Base-by-base conservation (phyloP, 768 basidiomycete genomes). In the Candolleomyces aberdarensis region DNA sequence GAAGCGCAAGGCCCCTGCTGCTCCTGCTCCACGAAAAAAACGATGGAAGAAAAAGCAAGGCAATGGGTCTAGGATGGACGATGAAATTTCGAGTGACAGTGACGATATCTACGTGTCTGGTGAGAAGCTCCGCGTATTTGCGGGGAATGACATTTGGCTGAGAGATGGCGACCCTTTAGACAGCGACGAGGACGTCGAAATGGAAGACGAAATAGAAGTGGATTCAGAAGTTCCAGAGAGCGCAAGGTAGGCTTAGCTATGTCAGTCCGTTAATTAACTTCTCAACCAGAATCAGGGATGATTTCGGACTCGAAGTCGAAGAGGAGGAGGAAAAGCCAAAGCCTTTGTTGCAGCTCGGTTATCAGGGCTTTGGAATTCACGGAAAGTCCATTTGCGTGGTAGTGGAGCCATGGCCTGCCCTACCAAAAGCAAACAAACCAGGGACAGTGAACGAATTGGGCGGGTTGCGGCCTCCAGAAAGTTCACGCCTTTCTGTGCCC, bases 381-480 rank as follows among this genome's bases (percentile, higher is more conserved):
- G 87, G 86, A 0, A 83, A 85, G 57, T 92, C 89, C 70, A 80
- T 94, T 17, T 92, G 89, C 68, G 80, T 94, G 40, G 87, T 94
- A 22, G 85, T 93, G 15, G 92, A 94, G 69, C 93, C 92, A 15
- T 92, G 85, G 80, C 87, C 89, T 4, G 74, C 83, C 14, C 68
- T 85, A 41, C 81, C 78, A 14, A 51, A 53, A 36, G 36, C 36
- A 43, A 59, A 36, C 29, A 39, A 32, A 32, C 56, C 17, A 46
- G 55, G 57, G 36, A 36, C 36, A 36, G 11, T 36, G 43, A 61
- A 52, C 20, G 58, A 26, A 59, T 43, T 39, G 50, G 15, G 31
- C 6, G 29, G 41, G 11, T 46, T 40, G 19, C 15, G 20, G n/a
- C 59, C 36, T 2, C 20, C 32, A 9, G 48, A 57, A 11, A 32